Evolutionary conservation across 768 basidiomycete species (phyloP).

Genomic region (Coprinopsis sp.): DNA sequence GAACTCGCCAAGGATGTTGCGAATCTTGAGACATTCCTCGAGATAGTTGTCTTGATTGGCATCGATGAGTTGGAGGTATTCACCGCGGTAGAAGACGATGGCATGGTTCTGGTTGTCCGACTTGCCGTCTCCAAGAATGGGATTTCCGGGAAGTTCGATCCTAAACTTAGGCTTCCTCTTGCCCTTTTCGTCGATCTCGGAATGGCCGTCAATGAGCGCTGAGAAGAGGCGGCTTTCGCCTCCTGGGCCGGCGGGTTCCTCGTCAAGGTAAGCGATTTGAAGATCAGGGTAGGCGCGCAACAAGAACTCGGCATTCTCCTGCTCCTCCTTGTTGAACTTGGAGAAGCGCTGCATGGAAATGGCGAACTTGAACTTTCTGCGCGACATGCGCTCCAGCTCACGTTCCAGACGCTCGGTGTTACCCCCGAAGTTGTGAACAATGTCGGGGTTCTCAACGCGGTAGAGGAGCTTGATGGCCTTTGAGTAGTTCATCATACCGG

Average conservation of each 20-base stretch:
- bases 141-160: constrained; percentile 95
- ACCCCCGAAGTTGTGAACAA: constrained; percentile 93
- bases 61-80: constrained; percentile 98
- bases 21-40: constrained; percentile 98
- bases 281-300: constrained; percentile 97
- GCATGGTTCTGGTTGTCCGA: constrained; percentile 99
- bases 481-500: constrained; percentile 99
- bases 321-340: constrained; percentile 99
- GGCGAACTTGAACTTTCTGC: constrained; percentile 96
- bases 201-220: constrained; percentile 94
- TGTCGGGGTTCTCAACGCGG: constrained; percentile 97
- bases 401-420: constrained; percentile 95
- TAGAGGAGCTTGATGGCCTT: constrained; percentile 99
- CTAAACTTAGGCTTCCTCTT: constrained; percentile 96
- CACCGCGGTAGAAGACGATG: constrained; percentile 97
- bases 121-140: constrained; percentile 98
- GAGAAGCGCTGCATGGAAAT: constrained; percentile 99
- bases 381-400: constrained; percentile 94
- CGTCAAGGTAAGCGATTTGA: constrained; percentile 97
- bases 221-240: constrained; percentile 91
- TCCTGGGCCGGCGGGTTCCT: constrained; percentile 84
- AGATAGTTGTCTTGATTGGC: constrained; percentile 99
- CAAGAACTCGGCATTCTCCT: constrained; percentile 97
- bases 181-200: constrained; percentile 86
- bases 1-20: constrained; percentile 95